Conservation (phyloP, 352 stramenopile genomes). For the Pythium rhizo-oryzae region DNA sequence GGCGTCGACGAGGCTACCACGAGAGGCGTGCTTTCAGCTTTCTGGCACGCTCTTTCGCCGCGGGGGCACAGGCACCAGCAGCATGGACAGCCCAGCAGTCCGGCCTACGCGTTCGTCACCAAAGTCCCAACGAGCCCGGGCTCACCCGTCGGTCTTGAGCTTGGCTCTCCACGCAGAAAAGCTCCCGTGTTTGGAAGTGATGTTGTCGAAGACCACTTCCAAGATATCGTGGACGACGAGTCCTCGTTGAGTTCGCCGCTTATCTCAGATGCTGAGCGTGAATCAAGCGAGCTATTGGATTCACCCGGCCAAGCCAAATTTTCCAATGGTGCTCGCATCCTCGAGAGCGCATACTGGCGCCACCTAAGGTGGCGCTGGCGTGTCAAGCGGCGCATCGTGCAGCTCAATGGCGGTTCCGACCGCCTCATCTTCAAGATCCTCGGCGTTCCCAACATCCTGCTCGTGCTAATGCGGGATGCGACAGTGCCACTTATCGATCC, state of each 20-base stretch:
- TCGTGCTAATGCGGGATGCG: slow-evolving; percentile 62
- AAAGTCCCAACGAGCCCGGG: neutral
- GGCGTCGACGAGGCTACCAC: neutral
- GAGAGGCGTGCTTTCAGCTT: slow-evolving; percentile 61
- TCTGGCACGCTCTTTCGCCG: slow-evolving; percentile 74
- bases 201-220: slow-evolving; percentile 73
- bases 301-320: slow-evolving; percentile 27
- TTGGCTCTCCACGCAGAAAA: slow-evolving; percentile 22
- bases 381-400: slow-evolving; percentile 51
- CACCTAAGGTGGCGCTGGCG: slow-evolving; percentile 76
- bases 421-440: slow-evolving; percentile 51
- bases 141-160: slow-evolving; percentile 17
- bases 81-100: slow-evolving; percentile 17
- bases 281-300: slow-evolving; percentile 10
- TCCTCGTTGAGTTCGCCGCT: slow-evolving; percentile 55
- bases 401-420: slow-evolving; percentile 47
- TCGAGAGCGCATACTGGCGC: slow-evolving; percentile 60
- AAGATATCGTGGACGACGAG: slow-evolving; percentile 36
- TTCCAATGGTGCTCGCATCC: slow-evolving; percentile 44
- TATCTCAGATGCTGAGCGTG: slow-evolving; percentile 54
- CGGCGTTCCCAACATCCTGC: slow-evolving; percentile 46
- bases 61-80: slow-evolving; percentile 14
- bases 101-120: slow-evolving; percentile 54
- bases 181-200: slow-evolving; percentile 41
- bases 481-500: slow-evolving; percentile 74